Evolutionary conservation across 306 rosid genomes (phyloP), one percentile per base, ranked within the genome.

Genomic region (Quercus glauca): DNA sequence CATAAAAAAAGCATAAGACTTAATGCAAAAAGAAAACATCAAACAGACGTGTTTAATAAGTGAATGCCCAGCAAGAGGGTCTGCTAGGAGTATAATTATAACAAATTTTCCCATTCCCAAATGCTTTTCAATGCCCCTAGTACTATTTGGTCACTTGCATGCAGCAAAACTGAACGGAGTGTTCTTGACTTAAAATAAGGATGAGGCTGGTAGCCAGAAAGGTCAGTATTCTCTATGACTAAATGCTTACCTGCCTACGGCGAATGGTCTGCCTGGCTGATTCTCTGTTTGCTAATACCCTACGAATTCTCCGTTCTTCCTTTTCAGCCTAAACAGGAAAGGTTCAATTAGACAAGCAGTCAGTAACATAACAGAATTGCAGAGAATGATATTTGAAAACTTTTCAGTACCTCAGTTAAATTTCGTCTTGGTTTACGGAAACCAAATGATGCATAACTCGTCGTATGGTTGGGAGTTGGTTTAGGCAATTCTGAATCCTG

Each of bases 191-290:
- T 37, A 37, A 7, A 37, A 37, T 37, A 37, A 7, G 45, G 11
- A 7, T 37, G 45, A 7, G 45, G 45, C 10, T 37, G 45, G 45
- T 37, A 37, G 45, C 45, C 45, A 7, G 45, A 37, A 37, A 37
- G 45, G 11, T 37, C 45, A 37, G 45, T 37, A 37, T 37, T 37
- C 45, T 37, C 53, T 49, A 12, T 11, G 7, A n/a, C 10, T 64
- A 64, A 21, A 18, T 58, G 56, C 59, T 56, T 83, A 95, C 98
- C 97, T 95, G 98, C 85, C 98, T 90, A 64, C 99, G 96, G 56
- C 98, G 94, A 88, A 95, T 93, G 69, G 99, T 95, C 86, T 95
- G 97, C 85, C 99, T 85, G 35, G 98, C 99, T 19, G 98, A 95
- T 88, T 95, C 99, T 83, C 98, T 87, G 76, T 95, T 95, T 15